Evolutionary conservation across 139 green algal genomes (phyloP).

Genomic region (Nannochloris sp.): DNA sequence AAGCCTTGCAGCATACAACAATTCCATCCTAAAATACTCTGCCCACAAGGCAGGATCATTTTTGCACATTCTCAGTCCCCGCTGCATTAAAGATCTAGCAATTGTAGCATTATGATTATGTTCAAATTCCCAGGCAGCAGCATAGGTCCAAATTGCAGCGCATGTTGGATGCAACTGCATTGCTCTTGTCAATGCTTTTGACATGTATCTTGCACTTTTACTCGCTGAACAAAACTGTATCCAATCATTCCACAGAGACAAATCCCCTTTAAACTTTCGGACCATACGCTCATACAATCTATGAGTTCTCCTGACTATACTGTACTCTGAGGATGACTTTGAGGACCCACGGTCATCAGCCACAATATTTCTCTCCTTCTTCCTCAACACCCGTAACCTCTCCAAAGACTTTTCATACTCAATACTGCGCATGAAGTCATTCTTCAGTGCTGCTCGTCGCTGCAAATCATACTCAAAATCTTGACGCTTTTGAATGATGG

Average conservation of each 20-base stretch:
- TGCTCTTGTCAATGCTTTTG: constrained; percentile 60
- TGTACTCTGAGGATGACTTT: constrained; percentile 49
- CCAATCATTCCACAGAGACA: constrained; percentile 77
- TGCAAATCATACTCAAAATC: constrained; percentile 87
- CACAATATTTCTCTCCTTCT: constrained; percentile 24
- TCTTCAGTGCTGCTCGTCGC: constrained; percentile 51
- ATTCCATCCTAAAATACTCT: constrained; percentile 79
- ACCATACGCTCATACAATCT: constrained; percentile 84
- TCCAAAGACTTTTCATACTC: constrained; percentile 77
- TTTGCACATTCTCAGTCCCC: constrained; percentile 72
- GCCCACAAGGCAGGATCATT: constrained; percentile 61
- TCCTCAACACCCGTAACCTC: constrained; percentile 49
- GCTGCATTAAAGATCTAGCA: constrained; percentile 84
- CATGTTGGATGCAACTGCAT: constrained; percentile 73
- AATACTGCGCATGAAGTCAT: constrained; percentile 72
- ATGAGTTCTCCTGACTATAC: constrained; percentile 62
- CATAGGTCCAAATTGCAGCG: constrained; percentile 77
- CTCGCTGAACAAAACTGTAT: constrained; percentile 62
- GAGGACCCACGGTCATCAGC: constrained; percentile 27
- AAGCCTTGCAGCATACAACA: constrained; percentile 74
- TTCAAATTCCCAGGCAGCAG: constrained; percentile 84
- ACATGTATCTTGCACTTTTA: constrained; percentile 49
- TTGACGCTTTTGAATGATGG: constrained; percentile 63
- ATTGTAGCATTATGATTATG: constrained; percentile 61
- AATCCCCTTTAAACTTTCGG: constrained; percentile 79